Base-by-base conservation (phyloP, 1,284 basidiomycete genomes). In the Erythrobasidium hasegawianum region DNA sequence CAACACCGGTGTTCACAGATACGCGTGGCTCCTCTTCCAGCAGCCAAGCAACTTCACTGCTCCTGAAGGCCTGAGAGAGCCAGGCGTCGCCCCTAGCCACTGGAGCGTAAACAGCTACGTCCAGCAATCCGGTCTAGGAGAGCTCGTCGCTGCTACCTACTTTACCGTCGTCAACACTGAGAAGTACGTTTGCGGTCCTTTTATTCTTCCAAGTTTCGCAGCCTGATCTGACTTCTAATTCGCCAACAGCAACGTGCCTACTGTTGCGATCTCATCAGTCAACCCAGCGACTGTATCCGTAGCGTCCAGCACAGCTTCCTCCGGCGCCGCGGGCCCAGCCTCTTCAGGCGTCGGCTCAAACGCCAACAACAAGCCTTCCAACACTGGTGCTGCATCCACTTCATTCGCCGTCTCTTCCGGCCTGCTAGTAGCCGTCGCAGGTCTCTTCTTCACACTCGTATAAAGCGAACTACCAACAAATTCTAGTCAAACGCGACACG, bases 141-240 rank as follows among this genome's bases (percentile, higher is more conserved):
- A 71, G 43, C 71, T 80, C 57, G 74, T 76, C 60, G 77, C 74
- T 20, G 75, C 83, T 60, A 86, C 81, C 71, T 92, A 89, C 80
- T 84, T 90, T 75, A 84, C 82, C 22, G 88, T 90, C 70, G 83
- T 88, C 76, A 82, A 84, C 73, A 87, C 87, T 49, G 81, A 81
- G 2, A 80, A 82, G 14, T 85, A 84, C 38, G 78, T 75, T 53
- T 79, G 82, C 49, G 75, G 84, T 60, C 77, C 82, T 29, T 71
- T 83, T 18, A 89, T 87, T 40, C 38, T 26, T 39, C 83, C 83
- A 27, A 18, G n/a, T 11, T 13, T 20, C 16, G 9, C 26, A 18
- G 27, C n/a, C 27, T 18, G 2, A 11, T 1, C 40, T 27, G 26
- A 55, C 84, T 39, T 87, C 86, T 2, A 80, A 88, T 41, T 62